Evolutionary conservation across 768 basidiomycete genomes (phyloP).

Genomic region (Pisolithus albus): DNA sequence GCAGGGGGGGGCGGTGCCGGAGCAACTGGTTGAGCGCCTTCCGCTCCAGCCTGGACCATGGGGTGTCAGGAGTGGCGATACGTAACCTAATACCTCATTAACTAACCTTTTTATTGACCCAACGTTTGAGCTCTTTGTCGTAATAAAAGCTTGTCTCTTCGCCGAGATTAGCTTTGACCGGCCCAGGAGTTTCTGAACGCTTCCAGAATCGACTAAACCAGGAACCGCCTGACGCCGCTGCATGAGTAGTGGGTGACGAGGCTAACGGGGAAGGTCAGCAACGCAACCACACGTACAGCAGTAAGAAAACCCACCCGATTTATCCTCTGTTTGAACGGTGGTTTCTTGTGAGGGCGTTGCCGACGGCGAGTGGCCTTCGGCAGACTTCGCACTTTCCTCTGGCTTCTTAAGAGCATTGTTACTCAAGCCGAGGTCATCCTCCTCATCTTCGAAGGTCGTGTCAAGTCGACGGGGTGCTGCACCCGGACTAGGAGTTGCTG

Average conservation of each 20-base stretch:
- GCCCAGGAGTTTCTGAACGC: constrained; percentile 57
- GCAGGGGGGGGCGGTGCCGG: constrained; percentile 79
- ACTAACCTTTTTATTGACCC: constrained; percentile 90
- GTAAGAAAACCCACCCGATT: constrained; percentile 21
- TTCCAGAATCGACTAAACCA: constrained; percentile 87
- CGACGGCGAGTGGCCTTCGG: constrained; percentile 18
- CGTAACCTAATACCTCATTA: not conserved
- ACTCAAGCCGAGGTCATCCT: constrained; percentile 88
- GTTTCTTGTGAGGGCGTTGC: constrained; percentile 14
- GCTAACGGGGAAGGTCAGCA: constrained; percentile 3
- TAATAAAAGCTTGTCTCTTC: constrained; percentile 88
- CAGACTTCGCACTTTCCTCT: constrained; percentile 21
- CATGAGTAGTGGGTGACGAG: constrained; percentile 10
- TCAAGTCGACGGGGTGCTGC: constrained; percentile 9
- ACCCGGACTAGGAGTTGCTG: constrained; percentile 27
- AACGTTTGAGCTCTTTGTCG: constrained; percentile 90
- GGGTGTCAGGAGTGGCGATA: not conserved
- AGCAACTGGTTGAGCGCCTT: constrained; percentile 43
- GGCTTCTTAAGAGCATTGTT: constrained; percentile 48
- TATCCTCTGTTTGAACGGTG: constrained; percentile 17
- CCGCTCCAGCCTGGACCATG: constrained; percentile 44
- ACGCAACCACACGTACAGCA: not conserved
- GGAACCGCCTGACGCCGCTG: constrained; percentile 38
- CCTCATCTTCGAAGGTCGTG: constrained; percentile 41
- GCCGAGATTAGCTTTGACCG: constrained; percentile 87